These are phyloP conservation scores for Rhododendron griersonianum DNA, from an alignment of 148 eudicot genomes.

Conservation along the genomic window DNA sequence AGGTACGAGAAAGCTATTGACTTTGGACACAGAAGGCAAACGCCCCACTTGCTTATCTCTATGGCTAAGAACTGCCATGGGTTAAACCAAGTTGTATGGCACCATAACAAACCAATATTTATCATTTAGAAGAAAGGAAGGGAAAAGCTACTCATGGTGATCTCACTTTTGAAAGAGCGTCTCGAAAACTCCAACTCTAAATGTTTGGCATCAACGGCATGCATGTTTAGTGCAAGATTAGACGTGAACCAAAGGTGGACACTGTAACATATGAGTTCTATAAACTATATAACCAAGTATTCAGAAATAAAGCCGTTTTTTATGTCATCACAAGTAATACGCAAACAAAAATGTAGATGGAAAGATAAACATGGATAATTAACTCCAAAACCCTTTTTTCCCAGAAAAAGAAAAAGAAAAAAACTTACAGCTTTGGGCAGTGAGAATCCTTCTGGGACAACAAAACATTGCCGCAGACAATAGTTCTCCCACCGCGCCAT, in stretches of 20 bases:
- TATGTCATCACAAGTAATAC: not conserved
- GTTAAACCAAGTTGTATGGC: not conserved
- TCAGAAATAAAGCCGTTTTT: not conserved
- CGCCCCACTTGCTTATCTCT: not conserved
- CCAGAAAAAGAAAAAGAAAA: not conserved
- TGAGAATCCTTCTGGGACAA: slow-evolving; percentile 60
- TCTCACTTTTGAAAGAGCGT: not conserved
- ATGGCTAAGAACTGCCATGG: not conserved
- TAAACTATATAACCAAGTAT: too few species aligned
- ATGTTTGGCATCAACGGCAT: not conserved
- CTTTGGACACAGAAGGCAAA: not conserved
- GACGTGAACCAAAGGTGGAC: not conserved
- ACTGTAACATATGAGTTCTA: not conserved
- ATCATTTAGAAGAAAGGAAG: not conserved
- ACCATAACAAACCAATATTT: not conserved
- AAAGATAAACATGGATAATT: not conserved
- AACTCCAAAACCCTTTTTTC: not conserved
- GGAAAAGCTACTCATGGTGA: not conserved
- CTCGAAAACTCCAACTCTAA: not conserved
- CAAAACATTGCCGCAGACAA: slow-evolving; percentile 58
- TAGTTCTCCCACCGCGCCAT: slow-evolving; percentile 71
- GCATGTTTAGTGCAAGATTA: not conserved
- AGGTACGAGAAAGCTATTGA: not conserved
- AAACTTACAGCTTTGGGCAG: slow-evolving; percentile 50
- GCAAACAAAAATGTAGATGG: not conserved